Conservation (phyloP, 2,329 filamentous ascomycete species). For the Paracorniculantispora psalliotae region DNA sequence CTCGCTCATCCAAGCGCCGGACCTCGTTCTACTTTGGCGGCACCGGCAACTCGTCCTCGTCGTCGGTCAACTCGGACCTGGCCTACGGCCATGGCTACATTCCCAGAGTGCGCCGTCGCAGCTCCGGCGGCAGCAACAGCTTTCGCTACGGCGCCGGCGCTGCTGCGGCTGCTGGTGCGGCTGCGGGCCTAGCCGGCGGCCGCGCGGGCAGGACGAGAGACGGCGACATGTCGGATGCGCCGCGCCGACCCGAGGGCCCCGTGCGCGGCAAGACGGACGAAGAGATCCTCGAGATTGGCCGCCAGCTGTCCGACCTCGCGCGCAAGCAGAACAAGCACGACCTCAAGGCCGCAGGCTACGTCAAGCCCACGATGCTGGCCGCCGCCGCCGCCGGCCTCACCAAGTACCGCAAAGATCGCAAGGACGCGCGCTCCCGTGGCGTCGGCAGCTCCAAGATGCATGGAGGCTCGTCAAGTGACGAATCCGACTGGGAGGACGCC, state of each 20-base stretch:
- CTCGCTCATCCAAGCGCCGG: conserved; percentile 9
- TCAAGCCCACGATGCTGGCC: conserved; percentile 22
- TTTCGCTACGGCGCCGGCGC: conserved; percentile 8
- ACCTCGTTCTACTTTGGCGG: conserved; percentile 42
- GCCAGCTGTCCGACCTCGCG: conserved; percentile 49
- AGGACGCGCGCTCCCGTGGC: conserved; percentile 29
- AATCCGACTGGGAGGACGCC: conserved; percentile 54
- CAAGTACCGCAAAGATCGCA: conserved; percentile 36
- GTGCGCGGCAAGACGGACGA: conserved; percentile 44
- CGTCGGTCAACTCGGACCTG: conserved; percentile 62
- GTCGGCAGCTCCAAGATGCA: conserved; percentile 37
- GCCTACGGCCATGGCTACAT: conserved; percentile 61
- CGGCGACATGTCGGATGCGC: neutral
- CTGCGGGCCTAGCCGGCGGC: neutral
- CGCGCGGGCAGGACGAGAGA: conserved; percentile 3
- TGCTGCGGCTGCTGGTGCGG: neutral
- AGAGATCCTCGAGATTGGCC: conserved; percentile 52
- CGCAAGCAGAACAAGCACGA: conserved; percentile 48
- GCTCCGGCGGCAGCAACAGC: conserved; percentile 20
- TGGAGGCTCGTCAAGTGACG: conserved; percentile 36
- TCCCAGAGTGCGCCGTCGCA: conserved; percentile 29
- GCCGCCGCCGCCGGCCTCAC: conserved; percentile 36
- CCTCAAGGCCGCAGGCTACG: conserved; percentile 33
- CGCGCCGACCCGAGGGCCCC: conserved; percentile 1
- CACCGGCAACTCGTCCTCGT: conserved; percentile 55